phyloP scores from a whole-genome alignment of 139 green algal genomes.

The Micractinium conductrix region DNA sequence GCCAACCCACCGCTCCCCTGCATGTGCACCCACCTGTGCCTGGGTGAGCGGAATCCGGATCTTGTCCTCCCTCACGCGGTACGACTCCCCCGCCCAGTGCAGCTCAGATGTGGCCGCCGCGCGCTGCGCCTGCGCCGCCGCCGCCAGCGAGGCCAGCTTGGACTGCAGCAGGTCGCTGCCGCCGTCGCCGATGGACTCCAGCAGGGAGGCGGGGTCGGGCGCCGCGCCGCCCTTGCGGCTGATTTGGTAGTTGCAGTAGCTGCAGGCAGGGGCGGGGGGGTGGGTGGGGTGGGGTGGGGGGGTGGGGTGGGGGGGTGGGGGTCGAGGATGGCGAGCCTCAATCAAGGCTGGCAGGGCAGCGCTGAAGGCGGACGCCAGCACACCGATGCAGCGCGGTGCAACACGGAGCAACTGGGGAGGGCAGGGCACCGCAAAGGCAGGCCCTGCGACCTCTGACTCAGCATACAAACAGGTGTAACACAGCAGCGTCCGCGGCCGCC shows the following conservation, averaged over 20 bases:
- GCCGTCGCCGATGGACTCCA: constrained; percentile 33
- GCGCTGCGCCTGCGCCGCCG: constrained; percentile 57
- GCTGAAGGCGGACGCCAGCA: no score
- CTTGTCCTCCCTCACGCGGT: constrained; percentile 65
- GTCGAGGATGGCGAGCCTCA: no score
- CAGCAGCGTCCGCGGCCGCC: no score
- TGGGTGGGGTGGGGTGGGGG: no score
- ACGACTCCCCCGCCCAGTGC: constrained; percentile 64
- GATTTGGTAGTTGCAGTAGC: constrained; percentile 90
- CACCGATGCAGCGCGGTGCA: no score
- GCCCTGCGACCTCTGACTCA: no score
- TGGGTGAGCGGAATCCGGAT: constrained; percentile 55
- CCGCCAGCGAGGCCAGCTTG: constrained; percentile 62
- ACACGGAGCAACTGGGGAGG: no score
- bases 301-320: no score
- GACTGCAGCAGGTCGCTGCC: constrained; percentile 45
- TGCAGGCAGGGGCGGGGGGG: not conserved
- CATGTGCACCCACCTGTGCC: constrained; percentile 32
- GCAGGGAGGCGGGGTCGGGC: constrained; percentile 31
- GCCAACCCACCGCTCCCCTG: not conserved
- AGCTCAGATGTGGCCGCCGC: constrained; percentile 60
- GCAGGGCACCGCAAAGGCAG: no score
- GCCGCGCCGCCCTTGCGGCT: constrained; percentile 43
- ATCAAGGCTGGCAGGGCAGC: no score
- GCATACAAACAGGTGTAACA: no score